Conservation (phyloP, 768 basidiomycete genomes). For the Amanita jacksonii region DNA sequence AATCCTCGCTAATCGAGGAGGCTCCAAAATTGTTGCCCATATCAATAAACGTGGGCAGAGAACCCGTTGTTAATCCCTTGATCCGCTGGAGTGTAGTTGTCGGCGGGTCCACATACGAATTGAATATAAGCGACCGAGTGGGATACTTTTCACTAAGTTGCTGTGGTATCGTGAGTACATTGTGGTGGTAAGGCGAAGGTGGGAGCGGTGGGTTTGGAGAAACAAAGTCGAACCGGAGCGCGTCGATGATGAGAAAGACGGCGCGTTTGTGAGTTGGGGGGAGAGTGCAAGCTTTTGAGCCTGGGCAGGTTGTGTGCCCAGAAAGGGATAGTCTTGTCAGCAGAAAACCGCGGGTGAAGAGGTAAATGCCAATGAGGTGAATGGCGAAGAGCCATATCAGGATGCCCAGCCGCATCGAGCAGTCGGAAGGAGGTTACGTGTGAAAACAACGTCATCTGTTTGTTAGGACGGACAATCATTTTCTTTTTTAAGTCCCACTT, state of each 20-base stretch:
- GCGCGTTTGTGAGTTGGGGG: conserved; percentile 68
- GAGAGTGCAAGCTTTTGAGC: conserved; percentile 35
- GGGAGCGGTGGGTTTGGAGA: conserved; percentile 58
- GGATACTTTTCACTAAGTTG: conserved; percentile 60
- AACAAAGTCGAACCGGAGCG: conserved; percentile 91
- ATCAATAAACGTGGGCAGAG: conserved; percentile 92
- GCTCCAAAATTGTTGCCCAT: conserved; percentile 90
- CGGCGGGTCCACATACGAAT: conserved; percentile 88
- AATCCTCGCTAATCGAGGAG: conserved; percentile 81
- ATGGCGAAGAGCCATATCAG: conserved; percentile 53
- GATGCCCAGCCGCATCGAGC: conserved; percentile 1
- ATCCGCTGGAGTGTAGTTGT: conserved; percentile 92
- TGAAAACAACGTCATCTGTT: too few species aligned
- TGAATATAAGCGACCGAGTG: conserved; percentile 72
- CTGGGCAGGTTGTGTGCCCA: conserved; percentile 35
- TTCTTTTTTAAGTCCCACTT: too few species aligned
- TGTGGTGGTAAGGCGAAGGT: conserved; percentile 64
- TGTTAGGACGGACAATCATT: too few species aligned
- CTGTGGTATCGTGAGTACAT: conserved; percentile 70
- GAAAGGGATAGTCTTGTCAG: conserved; percentile 68
- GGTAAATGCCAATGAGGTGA: conserved; percentile 73
- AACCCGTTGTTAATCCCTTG: conserved; percentile 92
- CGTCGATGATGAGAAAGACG: conserved; percentile 82
- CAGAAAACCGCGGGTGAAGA: conserved; percentile 90
- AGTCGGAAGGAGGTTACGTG: too few species aligned